Evolutionary conservation across 2,329 filamentous ascomycete species (phyloP), one percentile per base, ranked within the genome.

Genomic region (Beauveria pseudobassiana): DNA sequence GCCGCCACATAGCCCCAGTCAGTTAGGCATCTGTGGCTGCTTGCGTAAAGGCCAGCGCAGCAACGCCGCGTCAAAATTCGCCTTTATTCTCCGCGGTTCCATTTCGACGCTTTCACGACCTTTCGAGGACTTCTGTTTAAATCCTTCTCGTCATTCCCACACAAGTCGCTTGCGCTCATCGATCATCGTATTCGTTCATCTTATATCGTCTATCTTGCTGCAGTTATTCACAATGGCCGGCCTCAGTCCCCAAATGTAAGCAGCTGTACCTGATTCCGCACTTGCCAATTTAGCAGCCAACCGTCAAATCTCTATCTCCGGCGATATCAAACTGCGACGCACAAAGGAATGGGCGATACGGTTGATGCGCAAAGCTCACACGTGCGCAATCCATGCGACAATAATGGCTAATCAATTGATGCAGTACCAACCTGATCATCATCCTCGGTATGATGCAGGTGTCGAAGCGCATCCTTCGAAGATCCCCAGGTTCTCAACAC

Each of bases 371-470:
- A 56, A 8, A 42, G 24, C 18, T 12, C 9, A 9, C 14, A 8
- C 51, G 53, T 52, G 53, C 38, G 60, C 34, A 53, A 12, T n/a
- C 5, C 16, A 26, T 42, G 38, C 40, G 49, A 46, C 30, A 34
- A 56, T 24, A 5, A 22, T 43, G 28, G 61, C 50, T 62, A 46
- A 62, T 16, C 14, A 48, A 40, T 58, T 60, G 10, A 45, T 65
- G 68, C 76, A 96, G 92, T 71, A 91, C 90, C 76, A 96, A 96
- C 84, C 83, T 96, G 76, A 82, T 91, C 80, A 92, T 96, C 87
- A 93, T 96, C 80, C 86, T 96, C 69, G 90, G 90, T 74, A 96
- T 97, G 89, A 97, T 98, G 91, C 93, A 97, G 83, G 89, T 96
- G 64, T 90, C 92, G 70, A 98, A 98, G 85, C 91, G 88, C 78